Base-by-base conservation (phyloP, 768 basidiomycete genomes). In the Clathrus columnatus region DNA sequence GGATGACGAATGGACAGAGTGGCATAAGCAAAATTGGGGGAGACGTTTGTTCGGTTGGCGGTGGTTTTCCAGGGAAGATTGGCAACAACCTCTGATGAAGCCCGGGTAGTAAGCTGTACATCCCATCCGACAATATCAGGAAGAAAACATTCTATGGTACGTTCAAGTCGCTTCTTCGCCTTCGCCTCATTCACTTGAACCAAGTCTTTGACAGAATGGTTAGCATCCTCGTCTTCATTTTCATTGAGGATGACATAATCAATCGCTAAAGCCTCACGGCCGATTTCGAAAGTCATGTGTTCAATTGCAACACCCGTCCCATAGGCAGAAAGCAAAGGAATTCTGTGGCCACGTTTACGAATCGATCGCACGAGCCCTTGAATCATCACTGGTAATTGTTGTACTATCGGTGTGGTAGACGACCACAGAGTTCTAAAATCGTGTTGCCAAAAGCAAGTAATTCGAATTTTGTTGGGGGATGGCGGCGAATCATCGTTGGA, bases 401-500 rank as follows among this genome's bases (percentile, higher is more conserved):
- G 88, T 7, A 80, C 76, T 8, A 91, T 63, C 27, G 80, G 76
- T 16, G 80, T 73, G 1, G 80, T 75, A 50, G 92, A 77, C 36
- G 82, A 87, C 91, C 91, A 95, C 36, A 90, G 67, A 0, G 90
- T 80, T 59, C 88, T 87, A 26, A 95, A 79, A 71, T 96, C 90
- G 67, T 95, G 93, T 65, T 94, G 90, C 89, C 91, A 95, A 65
- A 95, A 93, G 65, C 90, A 94, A 1, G 89, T 92, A 59, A 94
- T 80, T 32, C 90, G 84, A 24, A 91, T 65, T 58, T 78, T 73
- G 43, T 70, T 74, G 55, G n/a, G 61, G 21, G 53, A 60, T 44
- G 54, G 29, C 58, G 58, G 28, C 62, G 11, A 2, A 21, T 60
- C 41, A 51, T 61, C 7, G 56, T 18, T 44, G 60, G 28, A 21